Percentiles rank a stretch among this genome's conserved stretches.
These are phyloP conservation scores for Cicer arietinum DNA, from an alignment of 306 rosid genomes.

Conservation along the genomic window DNA sequence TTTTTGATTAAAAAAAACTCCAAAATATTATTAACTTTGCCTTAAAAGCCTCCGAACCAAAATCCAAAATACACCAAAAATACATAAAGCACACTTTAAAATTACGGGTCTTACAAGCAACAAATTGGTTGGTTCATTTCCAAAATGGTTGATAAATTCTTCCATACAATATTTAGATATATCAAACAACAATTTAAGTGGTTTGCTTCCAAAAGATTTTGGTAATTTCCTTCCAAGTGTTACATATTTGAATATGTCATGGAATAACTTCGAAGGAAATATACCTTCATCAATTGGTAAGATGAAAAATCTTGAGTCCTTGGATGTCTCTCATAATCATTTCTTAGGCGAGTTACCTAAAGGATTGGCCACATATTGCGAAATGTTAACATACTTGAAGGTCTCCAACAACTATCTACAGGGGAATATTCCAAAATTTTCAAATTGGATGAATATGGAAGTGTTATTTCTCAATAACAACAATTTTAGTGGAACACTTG, in stretches of 20 bases:
- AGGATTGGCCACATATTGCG: not conserved
- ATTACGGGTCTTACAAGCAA: too few species aligned
- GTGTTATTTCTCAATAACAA: not conserved
- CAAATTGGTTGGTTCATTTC: slow-evolving; percentile 36
- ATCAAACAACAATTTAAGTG: slow-evolving; percentile 39
- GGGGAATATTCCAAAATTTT: not conserved
- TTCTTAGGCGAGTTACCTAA: slow-evolving; percentile 32
- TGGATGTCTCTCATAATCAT: slow-evolving; percentile 42
- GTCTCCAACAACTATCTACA: slow-evolving; percentile 40
- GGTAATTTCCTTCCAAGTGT: slow-evolving; percentile 28
- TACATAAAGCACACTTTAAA: too few species aligned
- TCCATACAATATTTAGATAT: not conserved
- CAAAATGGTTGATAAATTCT: slow-evolving; percentile 36
- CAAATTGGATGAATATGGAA: fast-evolving
- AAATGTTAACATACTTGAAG: fast-evolving
- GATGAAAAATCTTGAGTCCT: fast-evolving
- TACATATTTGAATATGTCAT: not conserved
- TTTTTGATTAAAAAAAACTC: too few species aligned
- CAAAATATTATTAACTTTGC: too few species aligned
- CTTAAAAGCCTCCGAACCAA: too few species aligned
- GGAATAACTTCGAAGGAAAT: slow-evolving; percentile 37
- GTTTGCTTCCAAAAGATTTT: slow-evolving; percentile 35
- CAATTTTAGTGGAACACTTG: slow-evolving; percentile 10
- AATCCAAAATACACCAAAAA: too few species aligned
- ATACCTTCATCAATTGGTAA: slow-evolving; percentile 40